These are phyloP conservation scores for Rhazya stricta DNA, from an alignment of 257 asterid genomes.

Conservation along the genomic window DNA sequence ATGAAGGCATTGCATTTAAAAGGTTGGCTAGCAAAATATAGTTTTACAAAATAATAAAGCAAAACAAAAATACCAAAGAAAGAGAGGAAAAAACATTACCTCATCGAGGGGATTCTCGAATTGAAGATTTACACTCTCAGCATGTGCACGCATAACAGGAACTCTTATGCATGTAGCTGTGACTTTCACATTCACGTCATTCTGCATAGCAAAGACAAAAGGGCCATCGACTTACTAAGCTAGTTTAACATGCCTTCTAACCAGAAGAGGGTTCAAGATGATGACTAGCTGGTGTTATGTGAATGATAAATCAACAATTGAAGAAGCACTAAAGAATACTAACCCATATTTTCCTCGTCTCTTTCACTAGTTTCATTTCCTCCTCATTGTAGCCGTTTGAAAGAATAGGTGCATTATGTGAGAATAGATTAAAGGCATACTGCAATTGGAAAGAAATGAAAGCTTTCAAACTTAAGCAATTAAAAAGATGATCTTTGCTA, in stretches of 20 bases:
- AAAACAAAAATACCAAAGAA: not conserved
- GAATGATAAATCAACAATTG: not conserved
- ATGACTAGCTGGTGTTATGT: not conserved
- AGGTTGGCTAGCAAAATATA: not conserved
- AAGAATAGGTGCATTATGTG: constrained; percentile 87
- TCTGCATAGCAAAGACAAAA: constrained; percentile 36
- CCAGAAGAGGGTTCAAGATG: not conserved
- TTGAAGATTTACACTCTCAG: constrained; percentile 93
- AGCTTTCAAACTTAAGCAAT: not conserved
- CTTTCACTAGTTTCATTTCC: constrained; percentile 97
- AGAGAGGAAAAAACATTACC: constrained; percentile 33
- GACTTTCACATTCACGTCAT: constrained; percentile 61
- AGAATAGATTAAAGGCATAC: constrained; percentile 97
- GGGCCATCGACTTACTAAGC: not conserved
- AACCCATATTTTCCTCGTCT: constrained; percentile 96
- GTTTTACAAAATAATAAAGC: not conserved
- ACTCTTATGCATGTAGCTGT: constrained; percentile 96
- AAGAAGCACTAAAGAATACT: constrained; percentile 13
- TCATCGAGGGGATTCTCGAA: constrained; percentile 84
- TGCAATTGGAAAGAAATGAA: constrained; percentile 27
- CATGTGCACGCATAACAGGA: constrained; percentile 99
- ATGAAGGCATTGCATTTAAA: not conserved
- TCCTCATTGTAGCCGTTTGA: constrained; percentile 95
- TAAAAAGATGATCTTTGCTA: not conserved
- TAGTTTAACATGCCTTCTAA: not conserved